These are phyloP conservation scores for Jasminum sambac DNA, from an alignment of 257 asterid species.

Conservation along the genomic window DNA sequence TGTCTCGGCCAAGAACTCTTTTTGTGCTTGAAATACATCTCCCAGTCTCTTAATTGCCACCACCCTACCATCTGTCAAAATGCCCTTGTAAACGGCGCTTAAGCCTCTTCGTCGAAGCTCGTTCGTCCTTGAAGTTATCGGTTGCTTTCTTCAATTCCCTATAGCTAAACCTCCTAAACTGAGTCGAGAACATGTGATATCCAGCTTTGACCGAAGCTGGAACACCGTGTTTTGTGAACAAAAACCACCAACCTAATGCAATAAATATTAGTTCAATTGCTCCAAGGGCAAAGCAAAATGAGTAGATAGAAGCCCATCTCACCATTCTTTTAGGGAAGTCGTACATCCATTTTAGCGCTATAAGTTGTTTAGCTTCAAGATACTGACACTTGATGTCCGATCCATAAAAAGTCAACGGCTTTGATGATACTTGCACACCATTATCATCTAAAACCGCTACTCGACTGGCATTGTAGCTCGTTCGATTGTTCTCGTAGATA, in stretches of 20 bases:
- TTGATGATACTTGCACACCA: slow-evolving; percentile 20
- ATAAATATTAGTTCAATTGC: background rate
- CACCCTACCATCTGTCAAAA: slow-evolving; percentile 7
- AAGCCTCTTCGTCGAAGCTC: slow-evolving; percentile 23
- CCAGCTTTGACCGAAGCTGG: background rate
- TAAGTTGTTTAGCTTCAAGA: background rate
- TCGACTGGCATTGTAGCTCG: slow-evolving; percentile 36
- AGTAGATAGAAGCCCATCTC: background rate
- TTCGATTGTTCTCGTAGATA: slow-evolving; percentile 24
- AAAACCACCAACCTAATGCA: slow-evolving; percentile 10
- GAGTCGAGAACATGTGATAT: slow-evolving; percentile 7
- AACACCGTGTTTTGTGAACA: background rate
- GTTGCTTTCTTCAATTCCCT: slow-evolving; percentile 22
- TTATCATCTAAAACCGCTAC: slow-evolving; percentile 24
- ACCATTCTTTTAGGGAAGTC: background rate
- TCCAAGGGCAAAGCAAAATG: background rate
- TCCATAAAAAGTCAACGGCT: background rate
- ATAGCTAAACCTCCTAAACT: slow-evolving; percentile 19
- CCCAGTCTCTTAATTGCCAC: slow-evolving; percentile 24
- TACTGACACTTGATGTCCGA: background rate
- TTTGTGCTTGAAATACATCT: slow-evolving; percentile 14
- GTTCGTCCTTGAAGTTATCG: slow-evolving; percentile 23
- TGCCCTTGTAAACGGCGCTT: slow-evolving; percentile 21
- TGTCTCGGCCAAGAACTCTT: slow-evolving; percentile 8
- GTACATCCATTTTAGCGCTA: background rate